phyloP scores from a whole-genome alignment of 148 eudicot species.

The Selenicereus undatus region DNA sequence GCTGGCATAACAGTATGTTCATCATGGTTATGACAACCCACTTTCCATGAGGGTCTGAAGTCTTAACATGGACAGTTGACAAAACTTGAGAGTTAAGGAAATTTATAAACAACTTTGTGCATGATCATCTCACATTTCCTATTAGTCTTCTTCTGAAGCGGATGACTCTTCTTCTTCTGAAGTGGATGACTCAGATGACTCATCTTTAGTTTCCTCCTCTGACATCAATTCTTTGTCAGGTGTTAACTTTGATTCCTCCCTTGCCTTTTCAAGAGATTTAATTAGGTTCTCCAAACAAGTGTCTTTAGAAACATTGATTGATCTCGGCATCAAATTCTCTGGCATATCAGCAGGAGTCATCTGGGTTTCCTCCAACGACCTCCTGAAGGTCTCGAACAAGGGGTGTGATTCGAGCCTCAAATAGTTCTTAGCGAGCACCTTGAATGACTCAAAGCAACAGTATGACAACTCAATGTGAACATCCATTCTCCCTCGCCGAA shows the following conservation, averaged over 20 bases:
- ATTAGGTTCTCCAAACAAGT: conserved; percentile 19
- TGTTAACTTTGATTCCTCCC: not conserved
- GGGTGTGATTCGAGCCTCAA: conserved; percentile 12
- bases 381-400: conserved; percentile 12
- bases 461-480: conserved; percentile 32
- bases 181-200: not conserved
- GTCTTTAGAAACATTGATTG: not conserved
- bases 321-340: not conserved
- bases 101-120: no score
- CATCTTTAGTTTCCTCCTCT: not conserved
- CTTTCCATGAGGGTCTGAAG: no score
- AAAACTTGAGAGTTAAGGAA: no score
- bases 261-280: conserved; percentile 20
- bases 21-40: no score
- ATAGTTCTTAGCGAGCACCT: conserved; percentile 27
- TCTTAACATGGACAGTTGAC: no score
- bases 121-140: not conserved
- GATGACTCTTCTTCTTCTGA: not conserved
- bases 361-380: conserved; percentile 10
- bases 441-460: conserved; percentile 26
- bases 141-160: not conserved
- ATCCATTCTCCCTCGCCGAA: conserved; percentile 36
- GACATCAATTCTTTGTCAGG: not conserved
- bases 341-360: conserved; percentile 24
- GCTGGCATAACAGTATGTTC: no score